A percentile compares a stretch with the other conserved stretches of the same genome.
phyloP scores from a whole-genome alignment of 495 filamentous ascomycete genomes.

The Pyronema omphalodes region DNA sequence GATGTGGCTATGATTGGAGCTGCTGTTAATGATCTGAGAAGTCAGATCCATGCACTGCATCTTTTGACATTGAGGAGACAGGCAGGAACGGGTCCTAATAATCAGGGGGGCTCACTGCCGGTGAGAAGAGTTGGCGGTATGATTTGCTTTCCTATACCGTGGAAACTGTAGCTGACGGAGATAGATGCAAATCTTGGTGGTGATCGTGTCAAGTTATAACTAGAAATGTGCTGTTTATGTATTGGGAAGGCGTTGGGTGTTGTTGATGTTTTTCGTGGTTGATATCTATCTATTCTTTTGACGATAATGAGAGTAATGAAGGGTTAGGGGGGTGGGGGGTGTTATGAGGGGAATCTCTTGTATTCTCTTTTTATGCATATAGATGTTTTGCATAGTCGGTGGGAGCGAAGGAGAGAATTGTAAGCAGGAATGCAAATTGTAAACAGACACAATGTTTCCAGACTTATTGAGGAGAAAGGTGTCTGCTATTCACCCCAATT shows the following conservation, averaged over 20 bases:
- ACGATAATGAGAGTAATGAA: no score
- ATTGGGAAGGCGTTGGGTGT: conserved; percentile 1
- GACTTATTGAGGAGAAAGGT: no score
- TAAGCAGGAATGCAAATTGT: no score
- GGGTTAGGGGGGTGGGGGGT: no score
- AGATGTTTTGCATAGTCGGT: no score
- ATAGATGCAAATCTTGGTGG: background rate
- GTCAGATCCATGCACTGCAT: conserved; percentile 50
- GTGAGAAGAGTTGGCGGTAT: background rate
- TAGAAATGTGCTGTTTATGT: background rate
- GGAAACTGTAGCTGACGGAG: background rate
- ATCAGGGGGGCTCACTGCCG: background rate
- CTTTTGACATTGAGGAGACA: conserved; percentile 39
- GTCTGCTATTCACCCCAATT: no score
- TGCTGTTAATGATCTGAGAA: conserved; percentile 41
- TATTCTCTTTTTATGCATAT: no score
- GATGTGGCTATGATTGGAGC: conserved; percentile 50
- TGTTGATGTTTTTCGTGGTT: background rate
- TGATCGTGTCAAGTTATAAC: conserved; percentile 4
- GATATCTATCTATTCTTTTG: no score
- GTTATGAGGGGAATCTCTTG: no score
- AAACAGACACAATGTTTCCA: no score
- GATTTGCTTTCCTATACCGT: background rate
- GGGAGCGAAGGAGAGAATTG: no score
- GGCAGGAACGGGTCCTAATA: background rate